phyloP scores from a whole-genome alignment of 2,329 filamentous ascomycete genomes.

The Colletotrichum melonis region DNA sequence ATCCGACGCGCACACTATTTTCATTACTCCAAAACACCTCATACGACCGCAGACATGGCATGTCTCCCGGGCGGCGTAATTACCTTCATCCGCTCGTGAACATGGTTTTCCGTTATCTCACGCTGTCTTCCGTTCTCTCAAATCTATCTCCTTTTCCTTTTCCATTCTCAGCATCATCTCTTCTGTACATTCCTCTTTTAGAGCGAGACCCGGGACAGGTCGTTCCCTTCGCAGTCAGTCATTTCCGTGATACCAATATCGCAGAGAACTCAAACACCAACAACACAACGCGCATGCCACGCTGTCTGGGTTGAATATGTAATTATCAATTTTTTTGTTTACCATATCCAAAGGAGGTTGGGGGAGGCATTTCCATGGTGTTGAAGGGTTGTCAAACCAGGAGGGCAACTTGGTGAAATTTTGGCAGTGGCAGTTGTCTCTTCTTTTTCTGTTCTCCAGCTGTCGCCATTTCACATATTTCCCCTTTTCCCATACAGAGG shows the following conservation, averaged over 20 bases:
- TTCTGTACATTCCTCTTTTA: constrained; percentile 37
- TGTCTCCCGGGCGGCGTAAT: constrained; percentile 28
- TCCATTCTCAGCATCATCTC: constrained; percentile 22
- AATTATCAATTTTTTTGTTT: constrained; percentile 33
- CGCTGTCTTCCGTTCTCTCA: background rate
- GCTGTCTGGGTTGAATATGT: constrained; percentile 31
- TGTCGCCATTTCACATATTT: background rate
- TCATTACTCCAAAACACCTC: background rate
- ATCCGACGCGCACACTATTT: constrained; percentile 19
- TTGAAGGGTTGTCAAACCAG: background rate
- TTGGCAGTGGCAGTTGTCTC: background rate
- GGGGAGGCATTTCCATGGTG: constrained; percentile 14
- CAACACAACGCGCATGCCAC: constrained; percentile 2
- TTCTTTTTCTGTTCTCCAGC: background rate
- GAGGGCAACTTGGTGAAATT: background rate
- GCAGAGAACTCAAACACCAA: constrained; percentile 26
- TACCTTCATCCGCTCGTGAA: constrained; percentile 32
- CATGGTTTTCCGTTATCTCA: constrained; percentile 24
- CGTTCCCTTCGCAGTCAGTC: constrained; percentile 38
- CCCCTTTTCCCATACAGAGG: background rate
- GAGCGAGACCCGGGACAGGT: constrained; percentile 38
- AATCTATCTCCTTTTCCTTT: background rate
- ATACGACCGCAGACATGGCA: constrained; percentile 27
- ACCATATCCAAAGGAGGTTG: background rate
- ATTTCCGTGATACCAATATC: constrained; percentile 38